Evolutionary conservation across 2,329 filamentous ascomycete species (phyloP).

Genomic region (Neophaeococcomyces aloes): DNA sequence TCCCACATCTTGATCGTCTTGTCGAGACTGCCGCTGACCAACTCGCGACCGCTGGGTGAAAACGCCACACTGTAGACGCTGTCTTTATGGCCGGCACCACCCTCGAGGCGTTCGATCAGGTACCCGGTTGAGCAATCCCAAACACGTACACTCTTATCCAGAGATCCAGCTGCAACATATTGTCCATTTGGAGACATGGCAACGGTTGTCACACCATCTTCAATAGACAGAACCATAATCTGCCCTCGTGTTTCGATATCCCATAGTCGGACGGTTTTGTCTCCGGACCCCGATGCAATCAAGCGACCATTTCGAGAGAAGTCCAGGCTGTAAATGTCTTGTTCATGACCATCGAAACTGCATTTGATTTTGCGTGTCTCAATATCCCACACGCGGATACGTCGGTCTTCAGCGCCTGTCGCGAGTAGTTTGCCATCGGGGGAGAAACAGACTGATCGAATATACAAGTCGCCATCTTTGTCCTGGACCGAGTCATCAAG

Average conservation of each 20-base stretch:
- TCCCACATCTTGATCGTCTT: constrained; percentile 99
- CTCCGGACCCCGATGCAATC: constrained; percentile 90
- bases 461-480: constrained; percentile 86
- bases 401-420: constrained; percentile 93
- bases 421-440: constrained; percentile 89
- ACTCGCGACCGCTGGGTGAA: constrained; percentile 80
- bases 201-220: constrained; percentile 94
- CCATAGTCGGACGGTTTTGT: constrained; percentile 91
- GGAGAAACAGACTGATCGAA: constrained; percentile 96
- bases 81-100: constrained; percentile 88
- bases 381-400: constrained; percentile 97
- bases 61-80: constrained; percentile 96
- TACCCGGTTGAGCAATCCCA: constrained; percentile 86
- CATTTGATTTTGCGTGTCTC: constrained; percentile 70
- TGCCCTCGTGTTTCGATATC: constrained; percentile 79
- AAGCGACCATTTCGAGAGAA: constrained; percentile 88
- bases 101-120: constrained; percentile 83
- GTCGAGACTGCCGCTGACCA: constrained; percentile 89
- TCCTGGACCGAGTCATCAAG: constrained; percentile 74
- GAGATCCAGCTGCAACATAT: constrained; percentile 83
- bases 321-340: constrained; percentile 95
- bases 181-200: constrained; percentile 93
- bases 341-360: constrained; percentile 91
- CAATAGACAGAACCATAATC: constrained; percentile 77
- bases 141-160: constrained; percentile 95